Evolutionary conservation across 2,329 filamentous ascomycete genomes (phyloP), one percentile per base, ranked within the genome.

Genomic region (Apiospora pterosperma): DNA sequence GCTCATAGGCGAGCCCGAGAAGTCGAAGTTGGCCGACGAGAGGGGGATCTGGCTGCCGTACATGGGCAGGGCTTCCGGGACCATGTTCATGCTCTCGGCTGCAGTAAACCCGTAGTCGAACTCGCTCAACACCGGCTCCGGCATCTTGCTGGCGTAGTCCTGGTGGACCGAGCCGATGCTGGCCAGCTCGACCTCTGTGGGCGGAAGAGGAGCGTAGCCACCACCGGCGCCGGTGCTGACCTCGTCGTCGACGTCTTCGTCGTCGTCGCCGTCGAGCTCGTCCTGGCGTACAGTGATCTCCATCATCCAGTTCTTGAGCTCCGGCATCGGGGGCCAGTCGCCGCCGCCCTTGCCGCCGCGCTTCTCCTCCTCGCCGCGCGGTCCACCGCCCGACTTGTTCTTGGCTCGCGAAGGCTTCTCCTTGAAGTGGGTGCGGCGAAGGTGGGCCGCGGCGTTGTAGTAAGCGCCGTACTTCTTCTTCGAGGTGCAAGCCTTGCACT

Each of bases 361-460:
- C 74, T 82, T 85, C 72, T 85, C 83, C 19, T 80, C 79, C 25
- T 77, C 76, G 34, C 71, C 65, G 25, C 67, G 67, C 66, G 67
- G 74, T 34, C 65, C 73, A 41, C 74, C 74, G 41, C 70, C 73
- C 21, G 67, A 71, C 71, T 78, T 80, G 58, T 77, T 79, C 71
- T 81, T 81, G 39, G 78, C 78, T 16, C 84, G 80, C 8, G 79
- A 73, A 2, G 79, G 74, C 76, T 86, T 87, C 62, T 82, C 90
- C 73, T 91, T 92, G 82, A 97, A 98, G 76, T 98, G 95, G 0
- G 91, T 90, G 61, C 95, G 89, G 48, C 94, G 87, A 10, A 98
- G 84, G 75, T 98, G 95, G 0, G 93, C 95, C 0, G 93, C 93
- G 0, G 94, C 95, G 72, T 98, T 98, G 79, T 98, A 97, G 79